These are phyloP conservation scores for Globisporangium lucens DNA, from an alignment of 352 stramenopile genomes.

Conservation along the genomic window DNA sequence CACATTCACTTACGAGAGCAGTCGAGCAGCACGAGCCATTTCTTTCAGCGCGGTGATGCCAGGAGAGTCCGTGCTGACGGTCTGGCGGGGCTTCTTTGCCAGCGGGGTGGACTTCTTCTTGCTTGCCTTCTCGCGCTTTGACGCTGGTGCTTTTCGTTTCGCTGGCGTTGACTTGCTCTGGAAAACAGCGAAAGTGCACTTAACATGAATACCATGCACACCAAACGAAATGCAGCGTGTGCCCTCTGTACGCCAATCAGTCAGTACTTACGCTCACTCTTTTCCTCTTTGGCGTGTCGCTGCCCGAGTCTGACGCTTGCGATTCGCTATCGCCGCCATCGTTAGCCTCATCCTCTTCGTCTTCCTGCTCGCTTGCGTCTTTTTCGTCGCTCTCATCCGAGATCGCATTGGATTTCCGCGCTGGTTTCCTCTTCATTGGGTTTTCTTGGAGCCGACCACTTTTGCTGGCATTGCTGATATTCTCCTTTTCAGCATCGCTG, in stretches of 20 bases:
- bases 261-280: conserved; percentile 23
- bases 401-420: conserved; percentile 28
- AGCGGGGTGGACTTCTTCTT: conserved; percentile 15
- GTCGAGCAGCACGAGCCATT: conserved; percentile 55
- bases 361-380: conserved; percentile 19
- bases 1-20: conserved; percentile 53
- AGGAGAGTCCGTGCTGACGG: conserved; percentile 26
- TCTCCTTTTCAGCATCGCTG: conserved; percentile 3
- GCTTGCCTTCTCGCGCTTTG: conserved; percentile 18
- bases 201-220: not conserved
- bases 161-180: conserved; percentile 2
- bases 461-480: not conserved
- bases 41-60: conserved; percentile 67
- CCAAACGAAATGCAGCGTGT: not conserved
- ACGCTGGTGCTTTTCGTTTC: conserved; percentile 8
- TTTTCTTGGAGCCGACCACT: conserved; percentile 6
- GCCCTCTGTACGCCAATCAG: not conserved
- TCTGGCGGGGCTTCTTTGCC: conserved; percentile 25
- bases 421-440: conserved; percentile 21
- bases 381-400: conserved; percentile 33
- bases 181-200: not conserved
- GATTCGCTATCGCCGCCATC: conserved; percentile 23
- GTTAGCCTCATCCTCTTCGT: conserved; percentile 19
- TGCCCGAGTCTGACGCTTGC: conserved; percentile 5
- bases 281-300: conserved; percentile 21